Evolutionary conservation across 371 early-diverging fungal species (phyloP), one percentile per base, ranked within the genome.

Genomic region (Synchytrium microbalum): DNA sequence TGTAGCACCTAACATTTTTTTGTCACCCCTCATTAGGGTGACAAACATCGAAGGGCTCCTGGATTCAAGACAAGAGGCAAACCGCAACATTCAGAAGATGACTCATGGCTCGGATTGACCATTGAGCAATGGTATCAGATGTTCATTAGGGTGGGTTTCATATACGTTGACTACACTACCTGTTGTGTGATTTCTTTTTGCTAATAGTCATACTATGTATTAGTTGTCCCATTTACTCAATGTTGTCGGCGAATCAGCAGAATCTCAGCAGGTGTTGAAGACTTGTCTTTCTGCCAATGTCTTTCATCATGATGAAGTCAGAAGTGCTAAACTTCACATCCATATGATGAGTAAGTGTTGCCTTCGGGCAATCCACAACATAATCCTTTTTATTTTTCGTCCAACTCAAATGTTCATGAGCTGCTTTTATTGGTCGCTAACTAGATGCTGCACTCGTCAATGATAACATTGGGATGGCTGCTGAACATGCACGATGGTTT

Each of bases 111-210:
- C 24, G 84, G 81, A 2, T 72, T 87, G 25, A 56, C 79, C 3
- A 85, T 88, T 64, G 75, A 75, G 54, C 67, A 78, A 52, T 89
- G 90, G 90, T 76, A 83, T 30, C 66, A 79, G 2, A 72, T 86
- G 16, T 77, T 88, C 70, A 77, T 87, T 14, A 83, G 80, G 67
- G 85, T 83, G 69, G 54, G 60, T 19, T n/a, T 5, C 46, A 38
- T 38, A 38, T 19, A 38, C 46, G 46, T 38, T 38, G n/a, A n/a
- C n/a, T n/a, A n/a, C n/a, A 19, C 10, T 16, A 0, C 1, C 23
- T 16, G 5, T 16, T 38, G 24, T 27, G 0, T 8, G 1, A 32
- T 10, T 23, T 0, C 5, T 28, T 0, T 8, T 14, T 32, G 13
- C 19, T 0, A 24, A 27, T 63, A 29, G 58, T 38, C 60, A 31